phyloP scores from a whole-genome alignment of 1,284 basidiomycete species.

The Malassezia nana region DNA sequence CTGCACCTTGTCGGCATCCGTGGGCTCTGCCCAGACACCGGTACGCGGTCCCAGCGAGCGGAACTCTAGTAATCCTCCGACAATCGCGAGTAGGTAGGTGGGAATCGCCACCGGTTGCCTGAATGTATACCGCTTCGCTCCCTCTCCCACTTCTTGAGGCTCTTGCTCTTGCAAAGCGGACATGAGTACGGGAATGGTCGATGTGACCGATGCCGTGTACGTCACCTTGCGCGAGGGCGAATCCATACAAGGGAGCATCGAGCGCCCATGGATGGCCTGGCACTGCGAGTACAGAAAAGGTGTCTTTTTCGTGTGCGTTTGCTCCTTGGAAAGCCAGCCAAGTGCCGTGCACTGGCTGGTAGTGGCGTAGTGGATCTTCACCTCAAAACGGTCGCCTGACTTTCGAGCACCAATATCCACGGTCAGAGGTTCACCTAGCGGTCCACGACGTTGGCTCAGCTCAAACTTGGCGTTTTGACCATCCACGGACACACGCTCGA shows the following conservation, averaged over 20 bases:
- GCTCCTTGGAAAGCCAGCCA: constrained; percentile 87
- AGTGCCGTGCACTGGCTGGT: constrained; percentile 70
- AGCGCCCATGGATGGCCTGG: constrained; percentile 56
- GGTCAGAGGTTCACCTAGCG: constrained; percentile 49
- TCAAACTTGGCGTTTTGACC: constrained; percentile 50
- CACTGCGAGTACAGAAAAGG: constrained; percentile 90
- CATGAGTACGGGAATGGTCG: constrained; percentile 43
- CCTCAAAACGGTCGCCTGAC: constrained; percentile 26
- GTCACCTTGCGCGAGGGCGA: constrained; percentile 45
- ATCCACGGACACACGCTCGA: constrained; percentile 56
- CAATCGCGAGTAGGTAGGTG: constrained; percentile 44
- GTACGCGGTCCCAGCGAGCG: constrained; percentile 38
- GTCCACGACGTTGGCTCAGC: constrained; percentile 52
- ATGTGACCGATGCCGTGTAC: constrained; percentile 37
- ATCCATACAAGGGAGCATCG: constrained; percentile 39
- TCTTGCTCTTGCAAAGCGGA: constrained; percentile 36
- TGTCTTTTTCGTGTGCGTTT: constrained; percentile 66
- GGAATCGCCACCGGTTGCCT: constrained; percentile 42
- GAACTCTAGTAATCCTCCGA: constrained; percentile 42
- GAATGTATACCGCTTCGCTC: constrained; percentile 30
- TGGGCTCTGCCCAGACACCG: constrained; percentile 45
- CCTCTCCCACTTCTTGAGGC: constrained; percentile 17
- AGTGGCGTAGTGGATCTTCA: constrained; percentile 53
- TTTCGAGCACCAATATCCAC: constrained; percentile 44
- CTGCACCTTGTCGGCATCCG: constrained; percentile 37